Percentiles rank a stretch among this genome's conserved stretches.
Evolutionary conservation across 768 basidiomycete genomes (phyloP).

Genomic region (Rhodotorula taiwanensis): DNA sequence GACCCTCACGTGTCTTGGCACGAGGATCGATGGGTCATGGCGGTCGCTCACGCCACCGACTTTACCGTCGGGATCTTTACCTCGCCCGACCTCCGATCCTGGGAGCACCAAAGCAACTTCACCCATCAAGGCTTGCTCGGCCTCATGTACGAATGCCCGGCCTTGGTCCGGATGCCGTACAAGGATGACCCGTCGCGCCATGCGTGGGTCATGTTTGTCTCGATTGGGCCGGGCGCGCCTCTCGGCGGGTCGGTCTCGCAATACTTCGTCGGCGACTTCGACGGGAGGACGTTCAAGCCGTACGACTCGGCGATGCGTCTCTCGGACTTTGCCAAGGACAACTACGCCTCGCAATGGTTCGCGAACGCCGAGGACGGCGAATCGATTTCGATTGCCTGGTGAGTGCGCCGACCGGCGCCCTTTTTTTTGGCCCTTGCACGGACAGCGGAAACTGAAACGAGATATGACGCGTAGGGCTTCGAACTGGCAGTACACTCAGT

Average conservation of each 20-base stretch:
- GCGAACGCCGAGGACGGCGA: not conserved
- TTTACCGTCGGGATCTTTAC: conserved; percentile 41
- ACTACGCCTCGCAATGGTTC: conserved; percentile 42
- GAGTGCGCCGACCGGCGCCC: too few relatives aligned
- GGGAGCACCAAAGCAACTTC: conserved; percentile 36
- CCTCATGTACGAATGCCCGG: conserved; percentile 32
- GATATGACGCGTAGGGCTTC: not conserved
- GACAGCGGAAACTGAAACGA: not conserved
- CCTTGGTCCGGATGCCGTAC: not conserved
- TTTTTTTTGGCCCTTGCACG: too few relatives aligned
- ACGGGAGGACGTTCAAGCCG: conserved; percentile 39
- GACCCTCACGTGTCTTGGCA: conserved; percentile 43
- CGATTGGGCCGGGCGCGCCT: conserved; percentile 5
- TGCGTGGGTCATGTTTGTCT: not conserved
- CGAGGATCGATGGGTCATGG: conserved; percentile 42
- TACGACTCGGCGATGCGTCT: conserved; percentile 30
- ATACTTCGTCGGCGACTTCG: conserved; percentile 39
- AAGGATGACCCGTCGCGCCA: too few relatives aligned
- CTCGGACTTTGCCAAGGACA: conserved; percentile 41
- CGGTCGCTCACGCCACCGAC: conserved; percentile 37
- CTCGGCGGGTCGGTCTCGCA: conserved; percentile 38
- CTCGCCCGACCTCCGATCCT: conserved; percentile 38
- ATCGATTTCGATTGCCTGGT: not conserved
- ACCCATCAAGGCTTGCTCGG: conserved; percentile 29
- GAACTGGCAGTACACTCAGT: conserved; percentile 13